Evolutionary conservation across 2,329 filamentous ascomycete genomes (phyloP).

Genomic region (Xylariaceae sp.): DNA sequence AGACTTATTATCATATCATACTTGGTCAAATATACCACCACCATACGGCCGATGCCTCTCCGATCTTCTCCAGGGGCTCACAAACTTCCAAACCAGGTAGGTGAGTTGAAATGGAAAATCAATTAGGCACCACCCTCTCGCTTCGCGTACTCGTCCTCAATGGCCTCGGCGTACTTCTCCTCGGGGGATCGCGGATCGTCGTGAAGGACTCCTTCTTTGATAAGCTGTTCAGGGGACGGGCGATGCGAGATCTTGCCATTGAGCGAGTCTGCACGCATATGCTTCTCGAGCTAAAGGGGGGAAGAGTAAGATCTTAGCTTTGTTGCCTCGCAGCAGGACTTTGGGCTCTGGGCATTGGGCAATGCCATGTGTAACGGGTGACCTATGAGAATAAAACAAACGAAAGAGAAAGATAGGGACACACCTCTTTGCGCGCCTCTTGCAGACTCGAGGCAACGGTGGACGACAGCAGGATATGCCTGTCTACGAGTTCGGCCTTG

Average conservation of each 20-base stretch:
- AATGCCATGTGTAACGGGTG: no score
- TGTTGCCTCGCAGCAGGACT: not conserved
- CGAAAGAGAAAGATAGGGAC: conserved; percentile 15
- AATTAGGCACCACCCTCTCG: conserved; percentile 54
- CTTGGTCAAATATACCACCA: no score
- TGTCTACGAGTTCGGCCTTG: conserved; percentile 71
- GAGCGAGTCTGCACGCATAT: conserved; percentile 80
- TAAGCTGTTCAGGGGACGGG: conserved; percentile 68
- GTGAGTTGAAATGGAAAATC: not conserved
- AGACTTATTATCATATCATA: no score
- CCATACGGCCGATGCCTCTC: no score
- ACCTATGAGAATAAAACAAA: not conserved
- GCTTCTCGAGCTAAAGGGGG: conserved; percentile 59
- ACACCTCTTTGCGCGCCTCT: conserved; percentile 69
- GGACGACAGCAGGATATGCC: conserved; percentile 80
- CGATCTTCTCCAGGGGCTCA: not conserved
- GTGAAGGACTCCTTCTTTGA: conserved; percentile 74
- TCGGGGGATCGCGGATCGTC: conserved; percentile 58
- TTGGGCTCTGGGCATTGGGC: no score
- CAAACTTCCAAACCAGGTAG: not conserved
- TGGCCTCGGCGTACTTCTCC: conserved; percentile 54
- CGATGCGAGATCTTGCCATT: conserved; percentile 81
- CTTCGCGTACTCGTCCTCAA: conserved; percentile 60
- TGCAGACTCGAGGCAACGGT: conserved; percentile 72
- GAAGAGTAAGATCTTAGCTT: not conserved